These are phyloP conservation scores for Aspergillus fructus DNA, from an alignment of 2,329 filamentous ascomycete genomes.

Conservation along the genomic window DNA sequence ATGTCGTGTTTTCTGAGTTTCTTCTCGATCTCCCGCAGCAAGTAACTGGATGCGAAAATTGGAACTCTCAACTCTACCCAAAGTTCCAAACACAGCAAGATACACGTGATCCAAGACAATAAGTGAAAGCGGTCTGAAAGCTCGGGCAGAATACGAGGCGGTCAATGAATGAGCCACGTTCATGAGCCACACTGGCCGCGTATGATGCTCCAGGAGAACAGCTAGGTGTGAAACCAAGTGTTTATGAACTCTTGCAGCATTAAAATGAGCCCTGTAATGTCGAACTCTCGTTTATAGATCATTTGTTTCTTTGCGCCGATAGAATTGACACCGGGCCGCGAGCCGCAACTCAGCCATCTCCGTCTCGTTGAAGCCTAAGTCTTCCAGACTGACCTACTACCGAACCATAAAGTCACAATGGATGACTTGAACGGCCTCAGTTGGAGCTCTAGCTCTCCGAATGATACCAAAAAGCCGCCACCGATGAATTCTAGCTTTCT, in stretches of 20 bases:
- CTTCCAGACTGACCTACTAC: constrained; percentile 19
- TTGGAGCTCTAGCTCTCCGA: constrained; percentile 40
- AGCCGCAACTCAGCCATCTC: constrained; percentile 10
- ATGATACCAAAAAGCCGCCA: constrained; percentile 35
- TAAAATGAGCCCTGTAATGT: background rate
- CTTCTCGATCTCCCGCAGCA: background rate
- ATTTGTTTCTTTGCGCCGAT: background rate
- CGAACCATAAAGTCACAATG: constrained; percentile 32
- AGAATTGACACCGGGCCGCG: constrained; percentile 17
- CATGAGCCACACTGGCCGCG: constrained; percentile 1
- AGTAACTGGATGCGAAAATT: too few relatives aligned
- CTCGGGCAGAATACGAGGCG: constrained; percentile 1
- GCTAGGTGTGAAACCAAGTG: background rate
- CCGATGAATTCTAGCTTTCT: constrained; percentile 36
- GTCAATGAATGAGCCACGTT: background rate
- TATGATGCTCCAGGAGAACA: constrained; percentile 6
- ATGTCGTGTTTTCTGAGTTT: background rate
- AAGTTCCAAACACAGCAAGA: background rate
- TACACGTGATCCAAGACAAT: background rate
- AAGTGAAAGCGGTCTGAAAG: background rate
- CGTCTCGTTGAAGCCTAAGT: constrained; percentile 3
- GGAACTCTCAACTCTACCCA: background rate
- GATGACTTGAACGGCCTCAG: constrained; percentile 49
- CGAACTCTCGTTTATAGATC: background rate
- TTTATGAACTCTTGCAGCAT: background rate